Percentiles rank a stretch among this genome's conserved stretches.
Conservation (phyloP, 2,329 filamentous ascomycete genomes). For the Ceratocystis ficicola region DNA sequence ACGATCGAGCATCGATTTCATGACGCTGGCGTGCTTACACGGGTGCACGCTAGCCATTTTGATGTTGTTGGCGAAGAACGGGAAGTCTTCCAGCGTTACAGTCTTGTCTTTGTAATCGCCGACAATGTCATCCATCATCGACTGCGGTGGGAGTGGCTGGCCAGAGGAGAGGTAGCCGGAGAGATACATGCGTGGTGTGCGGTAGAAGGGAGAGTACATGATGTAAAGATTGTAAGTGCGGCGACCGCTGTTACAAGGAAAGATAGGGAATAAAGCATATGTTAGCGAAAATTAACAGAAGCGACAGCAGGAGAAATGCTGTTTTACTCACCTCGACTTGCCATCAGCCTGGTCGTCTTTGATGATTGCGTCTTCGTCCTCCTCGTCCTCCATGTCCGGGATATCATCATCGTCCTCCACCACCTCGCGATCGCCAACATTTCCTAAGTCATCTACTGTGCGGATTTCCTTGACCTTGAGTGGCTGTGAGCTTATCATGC, state of each 20-base stretch:
- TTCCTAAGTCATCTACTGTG: constrained; percentile 80
- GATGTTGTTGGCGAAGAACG: constrained; percentile 78
- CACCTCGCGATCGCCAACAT: constrained; percentile 61
- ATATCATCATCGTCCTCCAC: constrained; percentile 77
- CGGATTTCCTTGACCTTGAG: constrained; percentile 68
- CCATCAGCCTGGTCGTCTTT: constrained; percentile 40
- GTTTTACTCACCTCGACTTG: constrained; percentile 9
- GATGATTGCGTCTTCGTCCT: constrained; percentile 95
- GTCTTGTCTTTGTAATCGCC: constrained; percentile 98
- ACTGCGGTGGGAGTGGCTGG: constrained; percentile 65
- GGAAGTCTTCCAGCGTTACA: constrained; percentile 93
- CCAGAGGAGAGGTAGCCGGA: constrained; percentile 74
- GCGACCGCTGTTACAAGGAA: constrained; percentile 45
- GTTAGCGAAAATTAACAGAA: constrained; percentile 11
- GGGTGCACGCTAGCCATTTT: constrained; percentile 97
- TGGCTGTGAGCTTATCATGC: constrained; percentile 61
- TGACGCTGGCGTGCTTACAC: constrained; percentile 92
- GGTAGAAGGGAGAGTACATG: constrained; percentile 93
- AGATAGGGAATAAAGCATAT: constrained; percentile 17
- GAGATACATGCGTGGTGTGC: constrained; percentile 87
- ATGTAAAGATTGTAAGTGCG: constrained; percentile 98
- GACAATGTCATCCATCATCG: constrained; percentile 95
- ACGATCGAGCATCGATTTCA: constrained; percentile 93
- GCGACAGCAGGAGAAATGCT: not conserved
- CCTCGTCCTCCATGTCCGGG: constrained; percentile 96